These are phyloP conservation scores for Paramecium biaurelia DNA, from an alignment of 73 alveolate genomes.

Conservation along the genomic window DNA sequence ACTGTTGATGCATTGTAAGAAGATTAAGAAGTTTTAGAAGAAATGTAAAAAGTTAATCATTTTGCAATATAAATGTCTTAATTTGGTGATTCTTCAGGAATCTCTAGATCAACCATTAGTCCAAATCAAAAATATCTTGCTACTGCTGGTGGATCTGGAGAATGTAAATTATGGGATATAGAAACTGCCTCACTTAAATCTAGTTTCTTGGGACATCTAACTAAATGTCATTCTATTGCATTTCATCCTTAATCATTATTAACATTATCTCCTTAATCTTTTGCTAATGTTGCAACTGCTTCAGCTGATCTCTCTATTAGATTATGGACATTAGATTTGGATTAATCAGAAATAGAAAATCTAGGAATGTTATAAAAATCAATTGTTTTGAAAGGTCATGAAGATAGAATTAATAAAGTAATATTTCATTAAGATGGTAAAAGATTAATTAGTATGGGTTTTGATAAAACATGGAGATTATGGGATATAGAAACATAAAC, in stretches of 20 bases:
- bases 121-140: conserved; percentile 69
- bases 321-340: conserved; percentile 85
- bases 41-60: conserved; percentile 46
- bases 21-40: conserved; percentile 67
- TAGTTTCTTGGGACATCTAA: conserved; percentile 60
- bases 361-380: conserved; percentile 66
- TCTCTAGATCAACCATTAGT: conserved; percentile 73
- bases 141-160: conserved; percentile 75
- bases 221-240: conserved; percentile 63
- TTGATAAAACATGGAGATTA: conserved; percentile 96
- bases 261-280: not conserved
- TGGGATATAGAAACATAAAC: conserved; percentile 87
- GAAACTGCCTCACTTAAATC: not conserved
- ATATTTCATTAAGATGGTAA: conserved; percentile 92
- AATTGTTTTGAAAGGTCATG: conserved; percentile 90
- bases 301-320: conserved; percentile 88
- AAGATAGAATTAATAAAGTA: conserved; percentile 91
- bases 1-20: conserved; percentile 66
- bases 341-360: conserved; percentile 16
- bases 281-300: conserved; percentile 87
- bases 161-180: conserved; percentile 50
- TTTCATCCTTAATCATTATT: conserved; percentile 66
- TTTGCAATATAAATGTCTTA: conserved; percentile 70
- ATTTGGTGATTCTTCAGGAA: conserved; percentile 78
- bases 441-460: conserved; percentile 85